These are phyloP conservation scores for Epichloe aotearoae DNA, from an alignment of 2,329 filamentous ascomycete genomes.

Conservation along the genomic window DNA sequence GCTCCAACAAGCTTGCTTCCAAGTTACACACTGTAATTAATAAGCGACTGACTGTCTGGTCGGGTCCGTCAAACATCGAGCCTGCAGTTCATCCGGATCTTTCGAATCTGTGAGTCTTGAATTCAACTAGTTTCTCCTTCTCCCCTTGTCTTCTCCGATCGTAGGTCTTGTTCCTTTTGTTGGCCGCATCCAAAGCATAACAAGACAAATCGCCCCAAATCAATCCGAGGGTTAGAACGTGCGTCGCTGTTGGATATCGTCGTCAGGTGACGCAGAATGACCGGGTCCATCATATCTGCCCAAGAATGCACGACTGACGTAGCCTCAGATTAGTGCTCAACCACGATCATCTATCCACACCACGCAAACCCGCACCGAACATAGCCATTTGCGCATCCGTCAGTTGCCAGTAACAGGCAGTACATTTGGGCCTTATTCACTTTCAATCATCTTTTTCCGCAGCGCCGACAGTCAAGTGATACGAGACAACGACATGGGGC, in stretches of 20 bases:
- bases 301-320: background rate
- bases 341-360: background rate
- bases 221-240: background rate
- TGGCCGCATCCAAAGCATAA: background rate
- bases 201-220: too few relatives aligned
- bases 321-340: background rate
- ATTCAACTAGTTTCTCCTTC: background rate
- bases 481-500: constrained; percentile 48
- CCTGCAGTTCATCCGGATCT: background rate
- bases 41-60: background rate
- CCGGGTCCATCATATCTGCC: background rate
- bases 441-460: background rate
- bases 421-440: background rate
- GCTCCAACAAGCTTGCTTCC: too few relatives aligned
- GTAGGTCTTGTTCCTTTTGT: background rate
- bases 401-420: background rate
- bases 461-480: background rate
- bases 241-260: background rate
- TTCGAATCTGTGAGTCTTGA: background rate
- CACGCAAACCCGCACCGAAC: background rate
- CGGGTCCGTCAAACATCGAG: background rate
- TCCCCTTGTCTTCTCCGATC: background rate
- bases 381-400: background rate
- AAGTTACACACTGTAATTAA: too few relatives aligned
- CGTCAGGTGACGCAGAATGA: background rate